Base-by-base conservation (phyloP, 441 rosid genomes). In the Adansonia madagascariensis region DNA sequence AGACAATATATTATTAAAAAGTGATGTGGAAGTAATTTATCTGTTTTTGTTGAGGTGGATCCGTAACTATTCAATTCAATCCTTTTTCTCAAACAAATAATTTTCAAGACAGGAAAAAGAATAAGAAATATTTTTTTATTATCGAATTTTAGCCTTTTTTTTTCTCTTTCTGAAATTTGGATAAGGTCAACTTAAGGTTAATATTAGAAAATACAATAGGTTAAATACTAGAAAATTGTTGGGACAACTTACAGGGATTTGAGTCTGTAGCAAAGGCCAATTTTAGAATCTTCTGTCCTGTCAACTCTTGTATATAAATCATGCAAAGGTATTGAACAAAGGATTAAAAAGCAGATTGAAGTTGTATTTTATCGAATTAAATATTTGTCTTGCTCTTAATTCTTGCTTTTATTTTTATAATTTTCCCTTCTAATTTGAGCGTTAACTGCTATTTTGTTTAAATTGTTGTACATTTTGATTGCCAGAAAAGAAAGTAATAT, bases 281-380 rank as follows among this genome's bases (percentile, higher is more conserved):
- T 3, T 71, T 27, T 71, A 52, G 74, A 71, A 52, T 50, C 31
- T 46, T 71, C 27, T 71, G 27, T 3, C 3, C 5, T 69, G 14
- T 50, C 59, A 27, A n/a, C 24, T 52, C 46, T 0, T 71, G 14
- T 71, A 52, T 71, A 71, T 71, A 50, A 50, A 31, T 22, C 74
- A 9, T 31, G 74, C 60, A 31, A 63, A 35, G 41, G 20, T 35
- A 4, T 35, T 50, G 1, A 71, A 8, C 11, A 15, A 27, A 31
- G 15, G 44, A 2, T 7, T 24, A 22, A 49, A 1, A 15, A 60
- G 1, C 22, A 14, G 46, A 49, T 9, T 14, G 3, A 49, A 70
- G 4, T 24, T 70, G 35, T 31, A 31, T 31, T 14, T 50, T n/a
- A n/a, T 53, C n/a, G 20, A 43, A 66, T 10, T 9, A 66, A 66